Conservation (phyloP, 495 filamentous ascomycete species). For the Penicillium riverlandense region DNA sequence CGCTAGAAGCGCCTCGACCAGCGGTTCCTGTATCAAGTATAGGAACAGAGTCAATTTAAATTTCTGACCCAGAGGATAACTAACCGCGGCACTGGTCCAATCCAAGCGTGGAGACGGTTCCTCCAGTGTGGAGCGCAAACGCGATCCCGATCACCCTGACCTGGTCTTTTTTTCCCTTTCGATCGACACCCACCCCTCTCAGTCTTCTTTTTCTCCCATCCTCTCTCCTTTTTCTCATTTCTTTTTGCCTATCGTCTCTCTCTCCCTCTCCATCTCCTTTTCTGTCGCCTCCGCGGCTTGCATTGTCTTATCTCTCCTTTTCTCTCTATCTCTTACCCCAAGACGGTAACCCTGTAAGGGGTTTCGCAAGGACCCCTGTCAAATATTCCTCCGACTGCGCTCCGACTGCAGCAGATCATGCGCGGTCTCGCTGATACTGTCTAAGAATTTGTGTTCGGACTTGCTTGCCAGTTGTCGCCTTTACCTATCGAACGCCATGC, state of each 20-base stretch:
- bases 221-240: background rate
- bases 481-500: constrained; percentile 29
- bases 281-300: background rate
- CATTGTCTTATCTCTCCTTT: background rate
- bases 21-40: too few relatives aligned
- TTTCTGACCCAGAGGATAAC: too few relatives aligned
- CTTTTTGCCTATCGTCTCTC: background rate
- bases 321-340: constrained; percentile 2
- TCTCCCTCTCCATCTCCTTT: constrained; percentile 1
- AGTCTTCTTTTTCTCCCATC: background rate
- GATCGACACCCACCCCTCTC: too few relatives aligned
- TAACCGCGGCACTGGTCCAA: too few relatives aligned
- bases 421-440: constrained; percentile 9
- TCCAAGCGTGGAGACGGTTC: too few relatives aligned
- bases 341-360: constrained; percentile 9
- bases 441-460: too few relatives aligned
- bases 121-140: too few relatives aligned
- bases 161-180: constrained; percentile 5
- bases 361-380: constrained; percentile 1
- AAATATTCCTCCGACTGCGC: background rate
- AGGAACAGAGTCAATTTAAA: too few relatives aligned
- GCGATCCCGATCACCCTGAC: too few relatives aligned
- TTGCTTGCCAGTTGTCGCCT: too few relatives aligned
- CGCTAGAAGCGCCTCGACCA: too few relatives aligned
- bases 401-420: constrained; percentile 17